These are phyloP conservation scores for Eimeria tenella DNA, from an alignment of 169 alveolate genomes.

Conservation along the genomic window DNA sequence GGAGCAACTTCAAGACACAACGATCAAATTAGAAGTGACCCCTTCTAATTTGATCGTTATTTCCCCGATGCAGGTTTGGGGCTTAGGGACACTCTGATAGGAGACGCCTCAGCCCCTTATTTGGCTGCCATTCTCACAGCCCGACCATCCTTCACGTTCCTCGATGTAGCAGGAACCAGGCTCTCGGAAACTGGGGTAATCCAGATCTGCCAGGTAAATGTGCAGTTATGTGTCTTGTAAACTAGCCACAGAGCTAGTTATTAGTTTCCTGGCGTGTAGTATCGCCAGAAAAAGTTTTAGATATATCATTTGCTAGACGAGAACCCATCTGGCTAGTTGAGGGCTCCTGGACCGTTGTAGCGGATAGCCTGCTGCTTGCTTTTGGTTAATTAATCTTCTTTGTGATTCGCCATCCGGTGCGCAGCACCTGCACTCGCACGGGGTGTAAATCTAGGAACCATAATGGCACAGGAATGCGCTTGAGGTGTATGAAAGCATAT, in stretches of 20 bases:
- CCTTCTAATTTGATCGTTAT: neutral
- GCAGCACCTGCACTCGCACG: too few species aligned
- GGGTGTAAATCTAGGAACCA: too few species aligned
- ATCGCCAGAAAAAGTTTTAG: neutral
- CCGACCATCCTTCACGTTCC: neutral
- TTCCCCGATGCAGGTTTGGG: conserved; percentile 21
- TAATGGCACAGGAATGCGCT: too few species aligned
- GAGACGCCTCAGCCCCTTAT: neutral
- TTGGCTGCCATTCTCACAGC: neutral
- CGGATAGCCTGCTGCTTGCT: neutral
- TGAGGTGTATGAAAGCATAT: too few species aligned
- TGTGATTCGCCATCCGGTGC: too few species aligned
- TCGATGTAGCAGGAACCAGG: conserved; percentile 16
- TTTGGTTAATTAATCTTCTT: too few species aligned
- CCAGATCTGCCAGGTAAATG: neutral
- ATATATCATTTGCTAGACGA: neutral
- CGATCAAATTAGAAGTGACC: too few species aligned
- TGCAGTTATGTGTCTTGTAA: neutral
- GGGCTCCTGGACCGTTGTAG: neutral
- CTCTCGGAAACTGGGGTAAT: neutral
- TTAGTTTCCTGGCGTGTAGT: neutral
- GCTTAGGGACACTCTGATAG: neutral
- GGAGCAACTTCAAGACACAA: too few species aligned
- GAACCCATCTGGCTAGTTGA: neutral
- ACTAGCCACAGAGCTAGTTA: neutral